Conservation (phyloP, 257 asterid species). For the Solanum boliviense region DNA sequence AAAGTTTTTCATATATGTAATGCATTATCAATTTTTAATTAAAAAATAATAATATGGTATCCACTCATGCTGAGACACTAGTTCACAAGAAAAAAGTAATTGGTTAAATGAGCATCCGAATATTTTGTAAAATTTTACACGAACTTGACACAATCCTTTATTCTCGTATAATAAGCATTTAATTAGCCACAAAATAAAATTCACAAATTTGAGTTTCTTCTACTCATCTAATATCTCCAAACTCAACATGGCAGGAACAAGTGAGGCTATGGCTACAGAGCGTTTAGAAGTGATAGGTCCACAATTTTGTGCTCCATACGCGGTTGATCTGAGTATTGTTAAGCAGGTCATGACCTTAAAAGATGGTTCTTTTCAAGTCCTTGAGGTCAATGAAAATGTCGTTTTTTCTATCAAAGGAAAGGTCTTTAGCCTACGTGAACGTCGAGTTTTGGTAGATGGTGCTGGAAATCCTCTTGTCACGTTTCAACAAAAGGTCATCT, state of each 20-base stretch:
- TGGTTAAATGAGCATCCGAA: neutral
- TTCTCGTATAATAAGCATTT: neutral
- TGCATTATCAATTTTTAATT: neutral
- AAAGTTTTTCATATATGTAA: neutral
- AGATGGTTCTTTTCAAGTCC: slow-evolving; percentile 4
- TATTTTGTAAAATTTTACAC: neutral
- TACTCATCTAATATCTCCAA: neutral
- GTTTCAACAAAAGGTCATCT: slow-evolving; percentile 55
- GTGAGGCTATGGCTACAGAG: slow-evolving; percentile 1
- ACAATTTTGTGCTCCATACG: slow-evolving; percentile 55
- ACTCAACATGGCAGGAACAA: neutral
- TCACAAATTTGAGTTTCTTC: neutral
- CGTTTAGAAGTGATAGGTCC: slow-evolving; percentile 46
- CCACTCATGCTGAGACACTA: neutral
- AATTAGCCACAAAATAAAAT: neutral
- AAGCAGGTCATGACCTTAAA: slow-evolving; percentile 30
- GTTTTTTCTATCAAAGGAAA: slow-evolving; percentile 59
- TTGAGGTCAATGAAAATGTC: slow-evolving; percentile 51
- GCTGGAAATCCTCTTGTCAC: slow-evolving; percentile 54
- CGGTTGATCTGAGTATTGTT: slow-evolving; percentile 45
- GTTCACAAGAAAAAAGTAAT: neutral
- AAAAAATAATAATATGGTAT: neutral
- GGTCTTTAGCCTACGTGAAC: slow-evolving; percentile 52
- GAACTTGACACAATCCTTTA: neutral
- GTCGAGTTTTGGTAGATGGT: slow-evolving; percentile 64